phyloP scores from a whole-genome alignment of 2,329 filamentous ascomycete genomes.

The Alternaria tenuissima region DNA sequence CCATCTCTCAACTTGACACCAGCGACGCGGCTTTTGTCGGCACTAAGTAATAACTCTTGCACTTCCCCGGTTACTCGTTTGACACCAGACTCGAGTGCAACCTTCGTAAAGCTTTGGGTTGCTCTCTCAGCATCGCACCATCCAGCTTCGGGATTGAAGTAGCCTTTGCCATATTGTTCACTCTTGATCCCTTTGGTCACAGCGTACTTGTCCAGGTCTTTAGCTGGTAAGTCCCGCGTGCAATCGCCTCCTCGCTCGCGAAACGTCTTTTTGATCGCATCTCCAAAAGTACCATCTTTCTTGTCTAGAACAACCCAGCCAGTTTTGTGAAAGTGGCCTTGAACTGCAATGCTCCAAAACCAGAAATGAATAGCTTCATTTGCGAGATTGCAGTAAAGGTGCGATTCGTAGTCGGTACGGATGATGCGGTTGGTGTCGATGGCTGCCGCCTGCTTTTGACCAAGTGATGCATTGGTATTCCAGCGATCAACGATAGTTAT shows the following conservation, averaged over 20 bases:
- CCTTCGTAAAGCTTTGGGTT: slow-evolving; percentile 55
- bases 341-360: slow-evolving; percentile 48
- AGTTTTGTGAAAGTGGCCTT: slow-evolving; percentile 62
- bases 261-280: slow-evolving; percentile 64
- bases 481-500: slow-evolving; percentile 44
- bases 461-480: slow-evolving; percentile 42
- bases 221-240: slow-evolving; percentile 40
- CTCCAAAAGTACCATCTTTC: slow-evolving; percentile 57
- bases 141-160: slow-evolving; percentile 61
- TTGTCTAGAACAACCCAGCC: slow-evolving; percentile 66
- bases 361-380: slow-evolving; percentile 52
- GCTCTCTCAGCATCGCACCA: slow-evolving; percentile 63
- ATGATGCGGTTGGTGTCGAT: slow-evolving; percentile 71
- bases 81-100: slow-evolving; percentile 57
- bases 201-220: slow-evolving; percentile 55
- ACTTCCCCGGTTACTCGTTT: slow-evolving; percentile 56
- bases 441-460: slow-evolving; percentile 62
- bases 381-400: slow-evolving; percentile 63
- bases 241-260: slow-evolving; percentile 54
- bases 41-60: slow-evolving; percentile 53
- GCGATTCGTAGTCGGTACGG: slow-evolving; percentile 65
- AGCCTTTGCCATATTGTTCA: slow-evolving; percentile 47
- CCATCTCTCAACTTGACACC: slow-evolving; percentile 63
- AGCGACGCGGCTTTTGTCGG: slow-evolving; percentile 33
- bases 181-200: slow-evolving; percentile 43